A percentile compares a stretch with the other conserved stretches of the same genome.
These are phyloP conservation scores for Umbelopsis sp. DNA, from an alignment of 192 early-diverging fungal genomes.

Conservation along the genomic window DNA sequence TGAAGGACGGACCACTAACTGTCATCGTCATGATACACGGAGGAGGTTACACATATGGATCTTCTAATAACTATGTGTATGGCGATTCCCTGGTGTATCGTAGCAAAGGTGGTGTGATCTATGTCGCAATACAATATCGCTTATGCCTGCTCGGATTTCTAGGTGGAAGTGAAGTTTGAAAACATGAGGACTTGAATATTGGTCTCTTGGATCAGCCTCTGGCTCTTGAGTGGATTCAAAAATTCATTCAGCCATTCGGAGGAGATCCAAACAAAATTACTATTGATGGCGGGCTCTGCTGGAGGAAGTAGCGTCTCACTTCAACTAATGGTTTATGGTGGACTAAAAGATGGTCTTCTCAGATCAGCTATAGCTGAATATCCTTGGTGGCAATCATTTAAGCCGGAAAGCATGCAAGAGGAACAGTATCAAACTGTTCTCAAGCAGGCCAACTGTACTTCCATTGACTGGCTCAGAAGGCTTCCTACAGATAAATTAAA, in stretches of 20 bases:
- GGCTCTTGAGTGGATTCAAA: conserved; percentile 62
- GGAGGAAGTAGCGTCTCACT: conserved; percentile 34
- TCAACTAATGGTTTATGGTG: not conserved
- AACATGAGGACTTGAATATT: not conserved
- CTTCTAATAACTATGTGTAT: not conserved
- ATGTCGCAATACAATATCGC: conserved; percentile 54
- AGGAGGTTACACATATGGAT: not conserved
- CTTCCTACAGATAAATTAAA: not conserved
- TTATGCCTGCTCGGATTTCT: conserved; percentile 36
- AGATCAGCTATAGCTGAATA: not conserved
- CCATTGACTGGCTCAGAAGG: not conserved
- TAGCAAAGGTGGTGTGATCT: not conserved
- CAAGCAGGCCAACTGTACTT: not conserved
- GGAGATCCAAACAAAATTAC: conserved; percentile 59
- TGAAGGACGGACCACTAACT: conserved; percentile 37
- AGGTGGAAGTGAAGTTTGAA: not conserved
- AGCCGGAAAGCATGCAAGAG: not conserved
- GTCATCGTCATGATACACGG: conserved; percentile 52
- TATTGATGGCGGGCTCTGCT: conserved; percentile 58
- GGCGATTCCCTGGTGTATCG: not conserved
- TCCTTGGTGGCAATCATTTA: conserved; percentile 6
- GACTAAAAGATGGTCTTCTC: not conserved
- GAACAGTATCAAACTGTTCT: not conserved
- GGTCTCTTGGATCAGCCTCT: not conserved
- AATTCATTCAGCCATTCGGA: conserved; percentile 63